A percentile compares a stretch with the other conserved stretches of the same genome.
These are phyloP conservation scores for Claviceps monticola DNA, from an alignment of 2,329 filamentous ascomycete species.

Conservation along the genomic window DNA sequence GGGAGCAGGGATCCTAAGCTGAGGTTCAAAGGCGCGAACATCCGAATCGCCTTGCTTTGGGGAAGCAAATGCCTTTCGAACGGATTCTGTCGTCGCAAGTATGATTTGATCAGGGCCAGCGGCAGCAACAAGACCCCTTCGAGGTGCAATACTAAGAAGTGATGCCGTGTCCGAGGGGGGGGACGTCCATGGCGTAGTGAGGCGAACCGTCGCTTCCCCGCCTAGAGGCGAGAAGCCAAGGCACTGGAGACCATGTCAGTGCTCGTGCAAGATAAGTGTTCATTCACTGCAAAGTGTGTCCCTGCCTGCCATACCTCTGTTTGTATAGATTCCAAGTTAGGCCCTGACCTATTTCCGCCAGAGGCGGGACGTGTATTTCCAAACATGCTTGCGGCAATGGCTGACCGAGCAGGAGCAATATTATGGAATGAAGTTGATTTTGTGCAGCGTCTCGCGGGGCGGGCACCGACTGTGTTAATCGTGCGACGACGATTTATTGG, in stretches of 20 bases:
- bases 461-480: neutral
- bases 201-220: slow-evolving; percentile 68
- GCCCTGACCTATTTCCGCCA: slow-evolving; percentile 34
- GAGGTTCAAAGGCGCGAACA: slow-evolving; percentile 56
- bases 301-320: slow-evolving; percentile 50
- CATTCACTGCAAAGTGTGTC: neutral
- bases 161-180: slow-evolving; percentile 66
- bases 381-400: slow-evolving; percentile 41
- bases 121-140: slow-evolving; percentile 70
- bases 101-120: slow-evolving; percentile 70
- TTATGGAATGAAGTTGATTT: slow-evolving; percentile 10
- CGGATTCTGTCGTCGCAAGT: slow-evolving; percentile 60
- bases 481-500: neutral
- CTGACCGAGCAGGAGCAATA: slow-evolving; percentile 12
- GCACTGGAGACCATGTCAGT: slow-evolving; percentile 28
- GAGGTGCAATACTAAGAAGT: slow-evolving; percentile 70
- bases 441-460: neutral
- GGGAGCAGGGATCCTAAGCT: slow-evolving; percentile 58
- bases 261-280: neutral
- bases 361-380: slow-evolving; percentile 30
- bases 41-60: slow-evolving; percentile 48
- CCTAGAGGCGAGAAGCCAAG: slow-evolving; percentile 72
- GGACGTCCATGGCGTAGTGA: slow-evolving; percentile 66
- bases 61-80: slow-evolving; percentile 60
- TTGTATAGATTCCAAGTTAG: slow-evolving; percentile 62